A percentile compares a stretch with the other conserved stretches of the same genome.
These are phyloP conservation scores for Naganishia vaughanmartiniae DNA, from an alignment of 768 basidiomycete species.

Conservation along the genomic window DNA sequence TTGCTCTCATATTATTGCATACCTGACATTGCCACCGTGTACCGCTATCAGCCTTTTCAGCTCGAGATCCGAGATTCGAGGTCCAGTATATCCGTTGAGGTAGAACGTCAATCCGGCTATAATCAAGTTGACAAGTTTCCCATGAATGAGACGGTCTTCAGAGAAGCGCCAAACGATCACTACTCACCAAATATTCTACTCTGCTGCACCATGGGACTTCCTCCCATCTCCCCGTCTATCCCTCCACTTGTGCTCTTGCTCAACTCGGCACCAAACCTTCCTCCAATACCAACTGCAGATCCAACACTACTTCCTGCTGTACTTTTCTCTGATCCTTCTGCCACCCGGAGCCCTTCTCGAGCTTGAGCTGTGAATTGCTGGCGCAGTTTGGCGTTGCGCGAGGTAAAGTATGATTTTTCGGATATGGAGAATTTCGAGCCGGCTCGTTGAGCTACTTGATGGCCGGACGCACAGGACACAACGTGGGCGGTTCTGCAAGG, in stretches of 20 bases:
- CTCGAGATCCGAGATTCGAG: slow-evolving; percentile 29
- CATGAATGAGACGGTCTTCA: neutral
- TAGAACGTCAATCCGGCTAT: slow-evolving; percentile 31
- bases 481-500: slow-evolving; percentile 30
- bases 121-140: neutral
- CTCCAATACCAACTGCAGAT: neutral
- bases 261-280: slow-evolving; percentile 16
- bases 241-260: neutral
- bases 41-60: slow-evolving; percentile 31
- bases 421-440: slow-evolving; percentile 31
- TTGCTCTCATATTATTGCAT: neutral
- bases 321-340: neutral
- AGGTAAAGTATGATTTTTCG: slow-evolving; percentile 10
- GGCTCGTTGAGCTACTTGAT: slow-evolving; percentile 32
- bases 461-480: slow-evolving; percentile 31
- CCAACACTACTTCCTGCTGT: neutral
- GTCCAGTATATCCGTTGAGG: slow-evolving; percentile 32
- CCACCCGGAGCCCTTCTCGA: slow-evolving; percentile 4
- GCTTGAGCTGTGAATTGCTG: slow-evolving; percentile 29
- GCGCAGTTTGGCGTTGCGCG: slow-evolving; percentile 27
- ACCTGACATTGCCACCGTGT: slow-evolving; percentile 32
- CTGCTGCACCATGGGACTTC: slow-evolving; percentile 11
- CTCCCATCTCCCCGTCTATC: neutral
- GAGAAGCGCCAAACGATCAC: neutral
- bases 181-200: slow-evolving; percentile 31